Base-by-base conservation (phyloP, 164 flowering plant species). In the Berberis vulgaris region DNA sequence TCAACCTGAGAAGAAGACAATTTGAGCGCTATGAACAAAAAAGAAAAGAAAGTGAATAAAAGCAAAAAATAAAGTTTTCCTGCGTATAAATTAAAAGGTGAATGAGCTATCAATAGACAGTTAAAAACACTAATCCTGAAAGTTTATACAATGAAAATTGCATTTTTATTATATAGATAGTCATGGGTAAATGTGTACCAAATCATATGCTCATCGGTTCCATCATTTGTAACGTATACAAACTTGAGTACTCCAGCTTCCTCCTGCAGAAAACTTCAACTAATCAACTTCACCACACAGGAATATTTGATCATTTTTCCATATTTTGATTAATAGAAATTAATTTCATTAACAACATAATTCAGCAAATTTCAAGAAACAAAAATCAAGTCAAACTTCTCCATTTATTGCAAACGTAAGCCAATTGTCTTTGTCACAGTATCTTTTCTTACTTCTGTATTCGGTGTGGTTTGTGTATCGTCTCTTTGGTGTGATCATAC, bases 161-260 rank as follows among this genome's bases (percentile, higher is more conserved):
- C 49, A 46, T 8, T 46, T 46, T 8, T 46, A 55, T 4, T 13
- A 55, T 2, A 2, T 41, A 13, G 44, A 38, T 41, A 57, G n/a
- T 57, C 44, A 57, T 40, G 41, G 4, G 38, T 40, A 42, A 41
- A 57, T 26, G 45, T 10, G 70, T 91, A 91, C 99, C 99, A 95
- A 77, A 95, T 69, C 97, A 95, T 91, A 79, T 95, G 97, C 77
- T 88, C 78, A 77, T 91, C 97, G 68, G 79, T 41, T 65, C 91
- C 87, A 76, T 91, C 96, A 74, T 91, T 95, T 11, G 83, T 78
- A 63, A 67, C 73, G 71, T 94, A 89, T 10, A 75, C 84, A 82
- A 95, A 91, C 73, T 82, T 87, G 72, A 95, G 88, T 54, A 73
- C 78, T 65, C 96, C 97, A 5, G 86, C 78, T 76, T 86, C 92